These are phyloP conservation scores for Exophiala xenobiotica DNA, from an alignment of 2,329 filamentous ascomycete species.

Conservation along the genomic window DNA sequence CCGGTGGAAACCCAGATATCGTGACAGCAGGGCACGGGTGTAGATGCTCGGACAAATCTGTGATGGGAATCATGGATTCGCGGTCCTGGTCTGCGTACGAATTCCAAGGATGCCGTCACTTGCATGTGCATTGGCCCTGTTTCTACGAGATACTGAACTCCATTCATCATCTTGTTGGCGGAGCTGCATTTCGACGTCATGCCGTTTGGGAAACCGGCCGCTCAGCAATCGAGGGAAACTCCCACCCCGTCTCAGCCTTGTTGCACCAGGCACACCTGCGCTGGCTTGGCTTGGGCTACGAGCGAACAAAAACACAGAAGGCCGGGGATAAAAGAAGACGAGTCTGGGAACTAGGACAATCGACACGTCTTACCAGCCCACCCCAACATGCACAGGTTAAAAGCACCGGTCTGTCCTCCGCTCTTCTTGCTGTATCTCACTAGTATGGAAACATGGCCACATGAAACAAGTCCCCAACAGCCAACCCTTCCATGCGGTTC, in stretches of 20 bases:
- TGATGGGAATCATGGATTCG: too few relatives aligned
- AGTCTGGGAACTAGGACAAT: background rate
- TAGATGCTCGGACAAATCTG: too few relatives aligned
- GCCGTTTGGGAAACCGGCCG: background rate
- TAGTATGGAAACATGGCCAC: conserved; percentile 12
- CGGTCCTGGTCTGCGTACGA: background rate
- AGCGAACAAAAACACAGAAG: too few relatives aligned
- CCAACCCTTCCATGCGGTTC: conserved; percentile 12
- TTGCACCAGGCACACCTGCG: too few relatives aligned
- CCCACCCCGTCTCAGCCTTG: background rate
- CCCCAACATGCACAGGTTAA: conserved; percentile 3
- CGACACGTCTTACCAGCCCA: background rate
- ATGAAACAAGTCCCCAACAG: conserved; percentile 2
- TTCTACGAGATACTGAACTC: too few relatives aligned
- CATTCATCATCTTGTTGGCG: background rate
- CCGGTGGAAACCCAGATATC: too few relatives aligned
- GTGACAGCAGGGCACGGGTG: too few relatives aligned
- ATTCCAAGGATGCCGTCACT: background rate
- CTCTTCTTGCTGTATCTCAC: conserved; percentile 11
- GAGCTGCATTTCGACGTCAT: conserved; percentile 2
- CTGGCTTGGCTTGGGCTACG: too few relatives aligned
- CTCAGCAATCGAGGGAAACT: background rate
- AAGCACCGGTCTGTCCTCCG: conserved; percentile 3
- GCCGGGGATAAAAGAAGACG: background rate
- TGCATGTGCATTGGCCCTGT: too few relatives aligned